Percentiles rank a stretch among this genome's conserved stretches.
Conservation (phyloP, 2,329 filamentous ascomycete genomes). For the Rachicladosporium sp. region DNA sequence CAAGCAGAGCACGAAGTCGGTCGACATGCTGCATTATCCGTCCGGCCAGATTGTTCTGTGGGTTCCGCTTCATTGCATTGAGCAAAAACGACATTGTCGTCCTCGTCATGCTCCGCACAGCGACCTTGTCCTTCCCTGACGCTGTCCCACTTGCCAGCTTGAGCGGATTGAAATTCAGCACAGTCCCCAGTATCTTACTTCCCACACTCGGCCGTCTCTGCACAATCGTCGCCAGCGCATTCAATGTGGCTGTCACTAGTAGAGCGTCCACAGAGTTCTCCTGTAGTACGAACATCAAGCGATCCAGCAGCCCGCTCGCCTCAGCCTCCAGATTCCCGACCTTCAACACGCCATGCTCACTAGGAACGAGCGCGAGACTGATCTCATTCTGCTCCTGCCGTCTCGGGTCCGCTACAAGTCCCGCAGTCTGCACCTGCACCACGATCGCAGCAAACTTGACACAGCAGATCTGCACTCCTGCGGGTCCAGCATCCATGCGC, state of each 20-base stretch:
- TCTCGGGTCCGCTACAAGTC: slow-evolving; percentile 66
- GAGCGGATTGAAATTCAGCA: slow-evolving; percentile 85
- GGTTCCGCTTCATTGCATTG: slow-evolving; percentile 73
- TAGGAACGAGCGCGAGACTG: slow-evolving; percentile 72
- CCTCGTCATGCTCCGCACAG: slow-evolving; percentile 88
- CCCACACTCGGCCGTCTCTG: slow-evolving; percentile 69
- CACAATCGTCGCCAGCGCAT: slow-evolving; percentile 71
- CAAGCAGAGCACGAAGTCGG: slow-evolving; percentile 62
- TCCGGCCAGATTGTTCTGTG: slow-evolving; percentile 58
- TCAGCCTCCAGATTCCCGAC: slow-evolving; percentile 80
- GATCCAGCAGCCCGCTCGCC: slow-evolving; percentile 77
- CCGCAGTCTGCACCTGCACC: slow-evolving; percentile 82
- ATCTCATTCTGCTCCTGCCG: slow-evolving; percentile 73
- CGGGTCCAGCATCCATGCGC: slow-evolving; percentile 70
- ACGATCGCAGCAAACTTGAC: slow-evolving; percentile 95
- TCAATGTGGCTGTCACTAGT: slow-evolving; percentile 80
- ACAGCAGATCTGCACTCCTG: slow-evolving; percentile 79
- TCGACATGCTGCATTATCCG: slow-evolving; percentile 84
- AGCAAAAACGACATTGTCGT: slow-evolving; percentile 74
- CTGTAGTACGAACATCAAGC: slow-evolving; percentile 73
- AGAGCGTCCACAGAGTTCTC: slow-evolving; percentile 75
- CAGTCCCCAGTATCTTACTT: slow-evolving; percentile 71
- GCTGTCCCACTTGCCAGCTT: slow-evolving; percentile 47
- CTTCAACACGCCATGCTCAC: slow-evolving; percentile 69
- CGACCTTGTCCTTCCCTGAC: slow-evolving; percentile 58